Base-by-base conservation (phyloP, 1,139 yeast species). In the Hyphopichia khmerensis region DNA sequence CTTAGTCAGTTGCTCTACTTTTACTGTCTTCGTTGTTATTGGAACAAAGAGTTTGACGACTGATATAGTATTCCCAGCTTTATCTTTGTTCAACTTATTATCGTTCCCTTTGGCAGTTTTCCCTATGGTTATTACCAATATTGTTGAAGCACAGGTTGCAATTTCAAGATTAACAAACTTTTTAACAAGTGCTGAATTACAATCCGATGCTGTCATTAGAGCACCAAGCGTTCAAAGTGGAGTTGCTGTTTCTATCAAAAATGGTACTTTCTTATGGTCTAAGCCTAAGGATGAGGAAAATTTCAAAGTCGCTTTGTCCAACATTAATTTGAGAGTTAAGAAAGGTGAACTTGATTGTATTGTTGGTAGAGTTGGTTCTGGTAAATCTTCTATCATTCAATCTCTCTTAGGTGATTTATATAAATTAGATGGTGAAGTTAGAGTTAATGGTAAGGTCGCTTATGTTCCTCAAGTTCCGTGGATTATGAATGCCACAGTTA, bases 21-120 rank as follows among this genome's bases (percentile, higher is more conserved):
- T 95, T 72, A 96, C 89, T 2, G 75, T 86, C 14, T 93, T 87
- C 59, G 87, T 90, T 13, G 65, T 73, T 45, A 69, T 81, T 36
- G 81, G 83, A 51, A 72, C 71, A 43, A 77, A 79, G 44, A 89
- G 96, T 36, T 77, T 93, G 56, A 79, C 95, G 1, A 89, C 97
- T 11, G 98, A 93, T 55, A 76, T 91, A 53, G 97, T 93, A 10
- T 93, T 93, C 79, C 97, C 99, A 13, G 96, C 98, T 1, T 75
- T 93, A 50, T 79, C 97, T 1, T 74, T 93, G 50, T 87, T 87
- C 68, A 93, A 91, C 61, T 71, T 93, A 58, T 75, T 93, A 47
- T 77, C 86, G 2, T 93, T 95, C 79, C 99, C 99, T 40, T 75
- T 93, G 51, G 93, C 96, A n/a, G 87, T 89, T 34, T 77, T 93